Percentiles rank a stretch among this genome's conserved stretches.
These are phyloP conservation scores for Protomyces macrosporus DNA, from an alignment of 1,139 yeast species.

Conservation along the genomic window DNA sequence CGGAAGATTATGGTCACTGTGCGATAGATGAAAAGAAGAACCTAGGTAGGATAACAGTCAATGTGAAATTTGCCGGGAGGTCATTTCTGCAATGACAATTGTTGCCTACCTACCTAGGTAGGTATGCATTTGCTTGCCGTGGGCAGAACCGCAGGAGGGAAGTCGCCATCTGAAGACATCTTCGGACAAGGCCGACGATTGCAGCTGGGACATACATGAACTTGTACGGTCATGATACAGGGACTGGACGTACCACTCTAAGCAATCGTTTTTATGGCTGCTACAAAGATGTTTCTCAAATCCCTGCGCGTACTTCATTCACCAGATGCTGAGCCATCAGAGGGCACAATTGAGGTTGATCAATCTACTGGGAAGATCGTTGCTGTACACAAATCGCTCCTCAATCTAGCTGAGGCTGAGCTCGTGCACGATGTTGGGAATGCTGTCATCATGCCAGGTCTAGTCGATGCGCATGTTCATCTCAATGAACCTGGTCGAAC, in stretches of 20 bases:
- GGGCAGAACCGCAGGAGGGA: no score
- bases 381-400: background rate
- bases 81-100: no score
- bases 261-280: background rate
- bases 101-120: no score
- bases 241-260: no score
- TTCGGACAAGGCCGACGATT: no score
- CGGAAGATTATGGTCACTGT: conserved; percentile 15
- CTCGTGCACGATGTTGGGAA: conserved; percentile 1
- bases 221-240: no score
- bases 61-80: no score
- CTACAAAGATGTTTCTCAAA: background rate
- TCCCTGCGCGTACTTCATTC: conserved; percentile 15
- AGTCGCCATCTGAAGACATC: no score
- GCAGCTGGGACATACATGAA: no score
- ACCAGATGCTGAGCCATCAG: background rate
- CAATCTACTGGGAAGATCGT: conserved; percentile 2
- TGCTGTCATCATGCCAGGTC: conserved; percentile 64
- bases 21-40: background rate
- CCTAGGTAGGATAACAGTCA: background rate
- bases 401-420: background rate
- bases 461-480: conserved; percentile 91
- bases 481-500: conserved; percentile 91
- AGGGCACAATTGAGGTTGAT: conserved; percentile 7
- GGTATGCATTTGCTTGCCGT: no score